Conservation (phyloP, 257 asterid species). For the Mitragyna speciosa region DNA sequence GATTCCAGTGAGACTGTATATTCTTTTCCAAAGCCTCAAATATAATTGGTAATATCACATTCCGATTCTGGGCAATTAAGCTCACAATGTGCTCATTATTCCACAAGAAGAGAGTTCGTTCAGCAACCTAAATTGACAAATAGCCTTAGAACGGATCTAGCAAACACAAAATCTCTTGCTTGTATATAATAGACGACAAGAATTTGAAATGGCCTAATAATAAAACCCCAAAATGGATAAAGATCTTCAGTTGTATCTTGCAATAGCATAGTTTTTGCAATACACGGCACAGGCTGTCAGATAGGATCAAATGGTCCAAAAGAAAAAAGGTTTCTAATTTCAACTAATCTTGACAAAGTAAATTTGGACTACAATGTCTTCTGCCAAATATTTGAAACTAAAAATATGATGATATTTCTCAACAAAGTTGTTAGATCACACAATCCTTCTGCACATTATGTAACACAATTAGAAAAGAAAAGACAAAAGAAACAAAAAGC, state of each 20-base stretch:
- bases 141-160: slow-evolving; percentile 6
- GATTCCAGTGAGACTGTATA: slow-evolving; percentile 76
- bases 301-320: not conserved
- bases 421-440: not conserved
- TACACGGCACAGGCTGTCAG: not conserved
- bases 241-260: not conserved
- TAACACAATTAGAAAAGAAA: not conserved
- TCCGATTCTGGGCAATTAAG: slow-evolving; percentile 67
- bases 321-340: not conserved
- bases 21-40: slow-evolving; percentile 73
- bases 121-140: slow-evolving; percentile 66
- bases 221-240: not conserved
- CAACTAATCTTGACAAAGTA: not conserved
- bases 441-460: not conserved
- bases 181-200: not conserved
- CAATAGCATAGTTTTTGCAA: not conserved
- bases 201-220: not conserved
- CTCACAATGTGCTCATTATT: slow-evolving; percentile 62
- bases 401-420: not conserved
- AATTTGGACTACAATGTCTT: not conserved
- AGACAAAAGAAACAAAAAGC: not conserved
- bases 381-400: not conserved
- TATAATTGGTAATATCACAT: slow-evolving; percentile 62
- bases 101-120: slow-evolving; percentile 77
- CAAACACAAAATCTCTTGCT: not conserved